Conservation (phyloP, 108 stramenopile species). For the Skeletonema potamos region DNA sequence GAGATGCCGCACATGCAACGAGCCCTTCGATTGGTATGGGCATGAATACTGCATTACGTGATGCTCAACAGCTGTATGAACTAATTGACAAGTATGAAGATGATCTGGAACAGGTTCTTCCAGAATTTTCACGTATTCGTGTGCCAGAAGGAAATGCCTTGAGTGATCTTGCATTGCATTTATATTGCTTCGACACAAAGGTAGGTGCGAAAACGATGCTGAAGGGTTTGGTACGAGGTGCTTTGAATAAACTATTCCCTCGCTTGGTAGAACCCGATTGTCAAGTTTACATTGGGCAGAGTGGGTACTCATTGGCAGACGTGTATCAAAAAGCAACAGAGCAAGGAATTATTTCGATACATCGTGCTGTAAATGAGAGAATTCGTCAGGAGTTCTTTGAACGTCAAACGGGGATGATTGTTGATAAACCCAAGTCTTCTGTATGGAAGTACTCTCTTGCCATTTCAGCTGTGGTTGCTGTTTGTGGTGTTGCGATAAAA, state of each 20-base stretch:
- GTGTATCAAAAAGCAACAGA: slow-evolving; percentile 44
- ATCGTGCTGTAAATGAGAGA: slow-evolving; percentile 41
- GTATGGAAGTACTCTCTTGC: neutral
- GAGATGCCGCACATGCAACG: slow-evolving; percentile 63
- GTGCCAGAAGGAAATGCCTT: slow-evolving; percentile 63
- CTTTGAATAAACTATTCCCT: slow-evolving; percentile 43
- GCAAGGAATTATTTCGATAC: slow-evolving; percentile 46
- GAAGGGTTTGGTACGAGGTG: slow-evolving; percentile 18
- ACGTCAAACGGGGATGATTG: slow-evolving; percentile 45
- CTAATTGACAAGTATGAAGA: slow-evolving; percentile 48
- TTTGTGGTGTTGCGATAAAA: neutral
- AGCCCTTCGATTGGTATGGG: slow-evolving; percentile 62
- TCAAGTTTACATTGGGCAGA: slow-evolving; percentile 25
- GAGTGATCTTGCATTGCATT: slow-evolving; percentile 41
- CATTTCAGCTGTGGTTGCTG: slow-evolving; percentile 2
- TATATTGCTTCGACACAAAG: slow-evolving; percentile 48
- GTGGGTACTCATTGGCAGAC: slow-evolving; percentile 26
- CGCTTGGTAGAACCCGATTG: slow-evolving; percentile 30
- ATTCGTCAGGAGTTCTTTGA: slow-evolving; percentile 56
- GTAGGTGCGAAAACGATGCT: slow-evolving; percentile 26
- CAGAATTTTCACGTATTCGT: slow-evolving; percentile 47
- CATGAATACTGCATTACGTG: slow-evolving; percentile 68
- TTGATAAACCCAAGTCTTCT: slow-evolving; percentile 9
- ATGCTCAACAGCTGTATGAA: slow-evolving; percentile 51
- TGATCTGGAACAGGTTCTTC: slow-evolving; percentile 41